These are phyloP conservation scores for Saccharomycodes ludwigii DNA, from an alignment of 805 yeast genomes.

Conservation along the genomic window DNA sequence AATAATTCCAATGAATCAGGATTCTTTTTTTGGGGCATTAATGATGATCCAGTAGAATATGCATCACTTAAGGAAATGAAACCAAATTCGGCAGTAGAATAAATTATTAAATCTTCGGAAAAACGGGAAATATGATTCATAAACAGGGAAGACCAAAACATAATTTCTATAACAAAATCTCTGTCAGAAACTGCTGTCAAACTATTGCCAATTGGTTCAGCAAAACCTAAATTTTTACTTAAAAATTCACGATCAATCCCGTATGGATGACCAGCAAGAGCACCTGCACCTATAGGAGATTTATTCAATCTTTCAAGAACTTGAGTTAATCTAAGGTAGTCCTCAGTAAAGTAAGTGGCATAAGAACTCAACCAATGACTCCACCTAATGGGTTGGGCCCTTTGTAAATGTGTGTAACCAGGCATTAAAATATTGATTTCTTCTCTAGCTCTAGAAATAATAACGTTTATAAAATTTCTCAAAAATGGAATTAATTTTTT, in stretches of 20 bases:
- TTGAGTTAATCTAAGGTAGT: constrained; percentile 73
- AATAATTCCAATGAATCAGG: constrained; percentile 92
- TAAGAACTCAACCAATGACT: constrained; percentile 92
- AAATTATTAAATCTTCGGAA: constrained; percentile 88
- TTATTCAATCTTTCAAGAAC: constrained; percentile 71
- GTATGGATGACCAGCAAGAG: constrained; percentile 97
- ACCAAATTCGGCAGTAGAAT: constrained; percentile 96
- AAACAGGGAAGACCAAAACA: constrained; percentile 91
- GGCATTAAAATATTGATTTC: constrained; percentile 96
- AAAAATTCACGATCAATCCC: constrained; percentile 93
- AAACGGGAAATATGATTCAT: constrained; percentile 94
- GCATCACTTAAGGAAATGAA: constrained; percentile 92
- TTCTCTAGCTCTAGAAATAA: constrained; percentile 61
- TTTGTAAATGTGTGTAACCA: constrained; percentile 95
- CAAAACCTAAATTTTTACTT: constrained; percentile 69
- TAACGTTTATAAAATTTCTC: constrained; percentile 50
- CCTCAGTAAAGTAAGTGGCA: constrained; percentile 90
- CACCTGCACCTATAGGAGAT: constrained; percentile 94
- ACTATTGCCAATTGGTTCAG: constrained; percentile 86
- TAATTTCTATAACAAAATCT: constrained; percentile 89
- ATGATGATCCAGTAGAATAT: constrained; percentile 93
- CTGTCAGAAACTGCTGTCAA: constrained; percentile 95
- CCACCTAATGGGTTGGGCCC: constrained; percentile 99
- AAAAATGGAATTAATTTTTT: constrained; percentile 45
- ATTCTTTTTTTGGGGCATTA: constrained; percentile 99